phyloP scores from a whole-genome alignment of 768 basidiomycete species.

The Trichaptum fuscoviolaceum region DNA sequence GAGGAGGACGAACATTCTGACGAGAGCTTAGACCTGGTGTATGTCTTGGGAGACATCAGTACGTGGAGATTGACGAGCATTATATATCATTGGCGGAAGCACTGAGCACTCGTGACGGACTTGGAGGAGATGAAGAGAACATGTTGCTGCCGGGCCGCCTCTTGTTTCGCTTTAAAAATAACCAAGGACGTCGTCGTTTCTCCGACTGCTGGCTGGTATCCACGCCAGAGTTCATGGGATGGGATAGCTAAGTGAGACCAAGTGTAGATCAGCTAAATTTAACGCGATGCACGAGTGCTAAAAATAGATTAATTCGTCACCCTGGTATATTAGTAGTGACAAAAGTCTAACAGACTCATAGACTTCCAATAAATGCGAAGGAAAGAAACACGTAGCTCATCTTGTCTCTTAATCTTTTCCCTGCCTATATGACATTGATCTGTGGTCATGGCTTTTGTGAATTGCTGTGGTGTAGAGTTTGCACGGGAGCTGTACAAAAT shows the following conservation, averaged over 20 bases:
- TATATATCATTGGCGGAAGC: background rate
- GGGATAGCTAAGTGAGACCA: background rate
- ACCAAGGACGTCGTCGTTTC: background rate
- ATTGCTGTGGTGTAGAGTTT: background rate
- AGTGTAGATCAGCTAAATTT: background rate
- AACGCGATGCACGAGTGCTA: background rate
- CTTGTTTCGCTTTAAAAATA: background rate
- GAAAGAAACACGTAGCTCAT: background rate
- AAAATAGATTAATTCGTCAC: background rate
- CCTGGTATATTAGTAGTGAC: no score
- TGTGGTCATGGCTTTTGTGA: background rate
- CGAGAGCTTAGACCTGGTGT: background rate
- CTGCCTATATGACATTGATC: background rate
- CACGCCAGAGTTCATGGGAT: background rate
- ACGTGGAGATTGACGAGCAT: background rate
- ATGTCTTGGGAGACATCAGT: background rate
- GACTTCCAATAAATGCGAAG: background rate
- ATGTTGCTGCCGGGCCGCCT: background rate
- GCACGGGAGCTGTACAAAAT: background rate
- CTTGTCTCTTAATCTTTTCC: background rate
- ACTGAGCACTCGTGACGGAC: background rate
- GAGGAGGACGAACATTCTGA: constrained; percentile 3
- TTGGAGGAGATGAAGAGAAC: background rate
- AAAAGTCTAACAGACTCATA: background rate
- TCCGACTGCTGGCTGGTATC: background rate